phyloP scores from a whole-genome alignment of 2,329 filamentous ascomycete species.

The Zymoseptoria pseudotritici region DNA sequence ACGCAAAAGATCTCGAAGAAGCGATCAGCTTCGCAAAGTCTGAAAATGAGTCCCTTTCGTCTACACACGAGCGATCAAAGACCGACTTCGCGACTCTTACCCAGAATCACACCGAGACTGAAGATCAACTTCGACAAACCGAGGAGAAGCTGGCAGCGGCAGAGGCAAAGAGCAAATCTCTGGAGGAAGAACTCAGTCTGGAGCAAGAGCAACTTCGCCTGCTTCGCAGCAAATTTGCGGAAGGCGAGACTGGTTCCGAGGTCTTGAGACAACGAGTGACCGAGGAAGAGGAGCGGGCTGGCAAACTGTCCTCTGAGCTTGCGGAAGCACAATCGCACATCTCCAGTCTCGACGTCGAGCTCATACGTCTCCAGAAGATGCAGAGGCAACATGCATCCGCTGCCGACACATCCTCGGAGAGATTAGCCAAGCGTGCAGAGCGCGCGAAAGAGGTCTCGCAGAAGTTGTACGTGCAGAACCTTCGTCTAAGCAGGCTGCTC shows the following conservation, averaged over 20 bases:
- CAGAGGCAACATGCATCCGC: conserved; percentile 46
- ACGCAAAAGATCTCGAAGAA: conserved; percentile 39
- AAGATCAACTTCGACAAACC: conserved; percentile 31
- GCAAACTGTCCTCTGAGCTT: conserved; percentile 60
- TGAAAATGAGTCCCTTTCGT: conserved; percentile 38
- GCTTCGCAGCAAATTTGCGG: conserved; percentile 64
- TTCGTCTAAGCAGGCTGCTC: conserved; percentile 72
- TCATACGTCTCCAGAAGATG: conserved; percentile 61
- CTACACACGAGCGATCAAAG: conserved; percentile 35
- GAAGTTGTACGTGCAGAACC: conserved; percentile 73
- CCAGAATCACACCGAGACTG: conserved; percentile 30
- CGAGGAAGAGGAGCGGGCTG: conserved; percentile 66
- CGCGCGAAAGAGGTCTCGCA: conserved; percentile 79
- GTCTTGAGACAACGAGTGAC: conserved; percentile 65
- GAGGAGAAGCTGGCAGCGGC: conserved; percentile 42
- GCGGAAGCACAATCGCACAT: conserved; percentile 69
- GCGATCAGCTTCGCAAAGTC: conserved; percentile 41
- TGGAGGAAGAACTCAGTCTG: conserved; percentile 51
- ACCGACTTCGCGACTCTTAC: conserved; percentile 23
- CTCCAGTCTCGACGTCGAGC: conserved; percentile 67
- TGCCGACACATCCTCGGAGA: conserved; percentile 43
- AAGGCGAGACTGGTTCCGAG: conserved; percentile 78
- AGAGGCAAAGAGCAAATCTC: conserved; percentile 39
- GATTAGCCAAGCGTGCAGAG: conserved; percentile 62
- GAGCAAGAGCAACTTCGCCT: conserved; percentile 62